Evolutionary conservation across 2,329 filamentous ascomycete species (phyloP).

Genomic region (Penicillium sp.): DNA sequence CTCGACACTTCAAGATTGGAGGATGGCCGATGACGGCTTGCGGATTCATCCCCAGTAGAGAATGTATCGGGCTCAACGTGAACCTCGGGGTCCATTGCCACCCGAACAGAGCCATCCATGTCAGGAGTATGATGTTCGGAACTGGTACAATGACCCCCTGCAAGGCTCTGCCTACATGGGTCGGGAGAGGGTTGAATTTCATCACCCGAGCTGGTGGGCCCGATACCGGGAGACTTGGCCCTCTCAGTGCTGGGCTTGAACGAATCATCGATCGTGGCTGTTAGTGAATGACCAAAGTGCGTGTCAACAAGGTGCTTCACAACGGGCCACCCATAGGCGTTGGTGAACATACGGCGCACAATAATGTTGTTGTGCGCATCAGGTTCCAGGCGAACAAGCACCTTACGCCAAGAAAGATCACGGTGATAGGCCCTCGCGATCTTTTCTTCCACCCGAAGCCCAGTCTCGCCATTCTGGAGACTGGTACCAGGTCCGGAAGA

Average conservation of each 20-base stretch:
- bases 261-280: slow-evolving; percentile 61
- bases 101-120: slow-evolving; percentile 1
- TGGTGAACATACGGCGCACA: slow-evolving; percentile 91
- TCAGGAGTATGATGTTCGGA: slow-evolving; percentile 1
- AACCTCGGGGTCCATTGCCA: not conserved
- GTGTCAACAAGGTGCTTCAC: slow-evolving; percentile 91
- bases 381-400: slow-evolving; percentile 88
- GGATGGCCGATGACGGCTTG: slow-evolving; percentile 6
- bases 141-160: not conserved
- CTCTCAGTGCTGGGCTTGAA: slow-evolving; percentile 62
- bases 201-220: slow-evolving; percentile 57
- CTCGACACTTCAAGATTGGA: slow-evolving; percentile 20
- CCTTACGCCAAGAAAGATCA: slow-evolving; percentile 90
- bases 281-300: slow-evolving; percentile 75
- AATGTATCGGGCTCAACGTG: slow-evolving; percentile 3
- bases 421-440: slow-evolving; percentile 93
- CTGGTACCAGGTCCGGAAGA: slow-evolving; percentile 10
- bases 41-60: slow-evolving; percentile 8
- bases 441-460: slow-evolving; percentile 92
- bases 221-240: slow-evolving; percentile 55
- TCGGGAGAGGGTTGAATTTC: slow-evolving; percentile 50
- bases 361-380: slow-evolving; percentile 99
- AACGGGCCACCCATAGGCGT: slow-evolving; percentile 96
- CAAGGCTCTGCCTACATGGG: slow-evolving; percentile 27
- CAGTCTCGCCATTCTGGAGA: slow-evolving; percentile 23